Base-by-base conservation (phyloP, 805 yeast species). In the Pichia exigua region DNA sequence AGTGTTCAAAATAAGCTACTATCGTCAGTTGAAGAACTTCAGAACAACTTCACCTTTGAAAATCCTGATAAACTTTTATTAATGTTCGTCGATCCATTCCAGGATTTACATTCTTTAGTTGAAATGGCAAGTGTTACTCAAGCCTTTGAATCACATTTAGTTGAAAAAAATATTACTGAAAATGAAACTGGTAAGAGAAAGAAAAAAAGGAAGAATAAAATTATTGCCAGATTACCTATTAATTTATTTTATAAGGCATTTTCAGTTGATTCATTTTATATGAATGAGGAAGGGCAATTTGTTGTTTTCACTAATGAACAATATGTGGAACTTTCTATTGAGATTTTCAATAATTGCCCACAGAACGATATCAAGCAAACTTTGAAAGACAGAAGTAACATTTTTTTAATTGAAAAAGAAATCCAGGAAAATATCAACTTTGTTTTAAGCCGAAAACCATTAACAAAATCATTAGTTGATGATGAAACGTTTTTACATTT, bases 401-500 rank as follows among this genome's bases (percentile, higher is more conserved):
- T 70, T 51, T 65, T 78, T 2, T 59, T 71, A 0, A 57, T 79
- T 24, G 68, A 76, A 0, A 67, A 68, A 32, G 70, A 73, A 9
- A 57, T 72, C 3, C 79, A 81, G 4, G 66, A 65, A 11, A 69
- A 66, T 35, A 70, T 78, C 17, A 65, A 65, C 7, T 78, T 78
- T 57, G 67, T 71, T 59, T 61, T 80, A 21, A 67, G 76, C 2
- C 73, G 66, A 52, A 54, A 65, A 3, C 62, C 71, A 3, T 59
- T 67, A 27, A 67, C 71, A 2, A 60, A 68, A 18, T 63, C 65
- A 28, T 61, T 82, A 9, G 64, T 76, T 44, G 70, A 75, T n/a
- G 86, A 85, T 54, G 96, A 90, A 60, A 73, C 87, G 1, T 87
- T 81, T 59, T 72, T 92, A 22, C 98, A 94, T 63, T 73, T 94